Percentiles rank a stretch among this genome's conserved stretches.
These are phyloP conservation scores for Ilyonectria destructans DNA, from an alignment of 2,329 filamentous ascomycete species.

Conservation along the genomic window DNA sequence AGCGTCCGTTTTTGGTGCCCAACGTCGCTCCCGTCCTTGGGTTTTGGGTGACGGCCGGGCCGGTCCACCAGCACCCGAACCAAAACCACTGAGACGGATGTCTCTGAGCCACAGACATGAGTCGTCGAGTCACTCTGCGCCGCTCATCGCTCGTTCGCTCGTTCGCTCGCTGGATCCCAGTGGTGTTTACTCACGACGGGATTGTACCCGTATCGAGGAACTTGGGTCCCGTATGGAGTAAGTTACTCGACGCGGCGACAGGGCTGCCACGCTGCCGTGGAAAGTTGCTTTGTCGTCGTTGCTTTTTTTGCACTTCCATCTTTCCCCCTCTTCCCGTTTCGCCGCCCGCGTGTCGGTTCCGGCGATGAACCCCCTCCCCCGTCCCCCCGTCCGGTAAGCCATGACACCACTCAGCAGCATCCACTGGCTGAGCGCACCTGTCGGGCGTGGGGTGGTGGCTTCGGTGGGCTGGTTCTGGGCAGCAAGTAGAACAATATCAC, in stretches of 20 bases:
- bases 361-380: slow-evolving; percentile 36
- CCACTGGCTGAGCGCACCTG: slow-evolving; percentile 40
- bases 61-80: slow-evolving; percentile 47
- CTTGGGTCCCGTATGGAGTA: slow-evolving; percentile 17
- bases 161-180: slow-evolving; percentile 16
- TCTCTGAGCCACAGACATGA: slow-evolving; percentile 36
- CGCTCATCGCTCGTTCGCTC: slow-evolving; percentile 15
- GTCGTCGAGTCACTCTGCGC: slow-evolving; percentile 21
- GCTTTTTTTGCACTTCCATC: slow-evolving; percentile 30
- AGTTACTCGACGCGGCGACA: slow-evolving; percentile 21
- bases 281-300: slow-evolving; percentile 41
- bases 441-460: slow-evolving; percentile 46
- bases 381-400: slow-evolving; percentile 38
- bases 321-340: slow-evolving; percentile 34
- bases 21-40: slow-evolving; percentile 43
- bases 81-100: slow-evolving; percentile 39
- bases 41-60: slow-evolving; percentile 45
- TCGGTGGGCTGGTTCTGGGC: slow-evolving; percentile 45
- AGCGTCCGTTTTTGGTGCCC: slow-evolving; percentile 51
- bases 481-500: slow-evolving; percentile 43
- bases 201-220: neutral
- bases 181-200: slow-evolving; percentile 14
- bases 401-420: slow-evolving; percentile 44
- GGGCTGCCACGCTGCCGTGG: slow-evolving; percentile 40
- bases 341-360: slow-evolving; percentile 42